A percentile compares a stretch with the other conserved stretches of the same genome.
Evolutionary conservation across 805 yeast genomes (phyloP).

Genomic region (Pichia manshurica): DNA sequence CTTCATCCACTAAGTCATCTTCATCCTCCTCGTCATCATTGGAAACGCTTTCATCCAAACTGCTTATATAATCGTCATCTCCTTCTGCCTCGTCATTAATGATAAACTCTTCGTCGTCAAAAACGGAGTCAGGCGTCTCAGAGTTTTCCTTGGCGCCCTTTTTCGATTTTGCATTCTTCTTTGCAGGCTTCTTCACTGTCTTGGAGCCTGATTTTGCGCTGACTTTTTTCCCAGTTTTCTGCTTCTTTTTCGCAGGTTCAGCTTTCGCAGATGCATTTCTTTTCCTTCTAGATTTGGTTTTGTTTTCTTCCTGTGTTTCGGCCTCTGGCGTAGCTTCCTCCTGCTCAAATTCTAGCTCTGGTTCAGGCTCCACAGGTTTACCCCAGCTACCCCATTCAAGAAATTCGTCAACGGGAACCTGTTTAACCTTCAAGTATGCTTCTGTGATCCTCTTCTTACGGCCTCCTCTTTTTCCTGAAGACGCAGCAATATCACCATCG

Average conservation of each 20-base stretch:
- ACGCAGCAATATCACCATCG: background rate
- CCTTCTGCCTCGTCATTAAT: slow-evolving; percentile 6
- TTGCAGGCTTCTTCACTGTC: slow-evolving; percentile 5
- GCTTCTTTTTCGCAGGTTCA: background rate
- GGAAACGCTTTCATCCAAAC: background rate
- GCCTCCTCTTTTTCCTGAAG: slow-evolving; percentile 8
- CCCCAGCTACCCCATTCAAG: slow-evolving; percentile 39
- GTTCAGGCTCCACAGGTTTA: slow-evolving; percentile 27
- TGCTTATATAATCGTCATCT: slow-evolving; percentile 13
- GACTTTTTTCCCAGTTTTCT: slow-evolving; percentile 4
- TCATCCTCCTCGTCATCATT: slow-evolving; percentile 7
- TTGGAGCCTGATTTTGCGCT: slow-evolving; percentile 5
- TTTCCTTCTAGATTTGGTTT: slow-evolving; percentile 19
- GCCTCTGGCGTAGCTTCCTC: slow-evolving; percentile 5
- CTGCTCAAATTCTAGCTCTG: slow-evolving; percentile 9
- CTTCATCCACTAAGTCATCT: slow-evolving; percentile 6
- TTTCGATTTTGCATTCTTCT: slow-evolving; percentile 6
- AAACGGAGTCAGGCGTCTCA: background rate
- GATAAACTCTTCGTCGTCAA: slow-evolving; percentile 9
- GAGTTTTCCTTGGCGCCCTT: background rate
- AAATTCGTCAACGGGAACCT: slow-evolving; percentile 46
- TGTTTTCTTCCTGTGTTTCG: slow-evolving; percentile 2
- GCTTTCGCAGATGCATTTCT: background rate
- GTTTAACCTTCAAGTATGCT: slow-evolving; percentile 30
- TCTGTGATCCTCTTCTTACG: slow-evolving; percentile 23